Base-by-base conservation (phyloP, 306 rosid species). In the Canavalia ensiformis region DNA sequence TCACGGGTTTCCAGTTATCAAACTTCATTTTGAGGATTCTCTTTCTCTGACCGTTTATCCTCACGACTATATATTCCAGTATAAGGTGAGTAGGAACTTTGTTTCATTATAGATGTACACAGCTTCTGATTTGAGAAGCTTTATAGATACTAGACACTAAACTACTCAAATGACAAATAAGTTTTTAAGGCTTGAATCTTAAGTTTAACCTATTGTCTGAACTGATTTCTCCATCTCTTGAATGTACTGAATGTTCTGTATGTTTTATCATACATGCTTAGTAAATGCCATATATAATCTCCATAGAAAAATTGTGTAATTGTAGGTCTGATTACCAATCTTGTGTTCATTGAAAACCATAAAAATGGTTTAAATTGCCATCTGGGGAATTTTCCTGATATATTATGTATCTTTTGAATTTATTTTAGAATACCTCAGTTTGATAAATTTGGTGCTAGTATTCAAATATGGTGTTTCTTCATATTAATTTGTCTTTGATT, bases 1-100 rank as follows among this genome's bases (percentile, higher is more conserved):
- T 74, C 89, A 62, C 49, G 93, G 88, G 62, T 95, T 95, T 86
- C 98, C 99, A 46, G 65, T 66, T 52, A 89, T 91, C 55, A 90
- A 74, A 74, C 84, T 95, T 54, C 83, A 60, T 77, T 95, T 95
- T 77, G 91, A 82, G 72, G 84, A 72, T 49, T 82, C 91, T 31
- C 91, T 89, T 80, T 60, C 86, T 77, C 83, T 95, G 83, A 82
- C 75, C 6, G 91, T 87, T 11, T 84, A 93, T 88, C 97, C 99
- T 82, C 98, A 75, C 4, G 94, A 91, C 12, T 95, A 95, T 76
- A 82, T 95, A 60, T 95, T 95, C 84, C 58, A 42, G 45, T 68
- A 83, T 51, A 67, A 8, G 0, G 89, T 83, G 73, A 8, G 97
- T 81, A 72, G 57, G 72, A 77, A 45, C 68, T 80, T 60, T 9